Base-by-base conservation (phyloP, 768 basidiomycete genomes). In the Gelatoporia subvermispora region DNA sequence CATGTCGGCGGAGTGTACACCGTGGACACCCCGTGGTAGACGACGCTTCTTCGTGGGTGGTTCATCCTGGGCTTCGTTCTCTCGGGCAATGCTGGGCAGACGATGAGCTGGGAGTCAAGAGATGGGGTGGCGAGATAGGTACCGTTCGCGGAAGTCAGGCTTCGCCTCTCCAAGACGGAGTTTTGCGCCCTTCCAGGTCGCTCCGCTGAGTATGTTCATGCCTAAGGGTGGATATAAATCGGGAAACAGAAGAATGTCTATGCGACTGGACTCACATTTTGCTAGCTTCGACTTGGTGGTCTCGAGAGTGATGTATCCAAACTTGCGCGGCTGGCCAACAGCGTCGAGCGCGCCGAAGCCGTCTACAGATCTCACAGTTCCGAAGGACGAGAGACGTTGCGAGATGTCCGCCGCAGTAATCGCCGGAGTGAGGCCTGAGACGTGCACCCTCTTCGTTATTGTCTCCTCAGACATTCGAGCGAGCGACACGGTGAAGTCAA, bases 181-280 rank as follows among this genome's bases (percentile, higher is more conserved):
- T 55, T 86, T 91, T 18, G 88, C 70, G n/a, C 91, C 91, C 68
- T 90, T 92, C 87, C 88, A 93, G 1, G 79, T 87, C 5, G 85
- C 80, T 28, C 91, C 90, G 51, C 84, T 90, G 22, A 93, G 73
- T 2, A 80, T 63, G 60, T 81, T 90, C 63, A 88, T 71, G 64
- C 88, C 88, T 90, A 25, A 31, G 35, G 41, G 18, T 28, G 43
- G 25, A n/a, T 15, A n/a, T n/a, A n/a, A n/a, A n/a, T n/a, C n/a
- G n/a, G n/a, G n/a, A n/a, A n/a, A n/a, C n/a, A n/a, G n/a, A n/a
- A n/a, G n/a, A n/a, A 47, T 28, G 47, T 46, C 38, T 41, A 18
- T 35, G 43, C 16, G 17, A 22, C 10, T 38, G n/a, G 11, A 52
- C 79, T 49, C 56, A 89, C 89, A 92, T 72, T 74, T 79, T 8